Evolutionary conservation across 2,329 filamentous ascomycete species (phyloP).

Genomic region (Pyricularia sp.): DNA sequence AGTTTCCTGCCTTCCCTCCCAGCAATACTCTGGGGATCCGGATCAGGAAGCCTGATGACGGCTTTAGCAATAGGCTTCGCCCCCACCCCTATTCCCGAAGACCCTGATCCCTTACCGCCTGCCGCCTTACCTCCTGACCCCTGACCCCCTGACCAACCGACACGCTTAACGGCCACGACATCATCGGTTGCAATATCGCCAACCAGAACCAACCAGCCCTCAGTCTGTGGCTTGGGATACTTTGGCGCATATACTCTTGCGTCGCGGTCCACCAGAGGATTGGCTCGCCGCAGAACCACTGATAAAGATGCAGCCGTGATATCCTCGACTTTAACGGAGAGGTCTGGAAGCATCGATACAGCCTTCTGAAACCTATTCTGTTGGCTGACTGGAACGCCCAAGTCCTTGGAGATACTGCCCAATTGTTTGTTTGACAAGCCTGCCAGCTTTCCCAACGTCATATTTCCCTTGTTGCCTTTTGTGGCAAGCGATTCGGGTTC

Average conservation of each 20-base stretch:
- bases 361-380: constrained; percentile 42
- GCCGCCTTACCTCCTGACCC: constrained; percentile 5
- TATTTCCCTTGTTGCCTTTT: constrained; percentile 8
- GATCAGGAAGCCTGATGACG: constrained; percentile 46
- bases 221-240: constrained; percentile 88
- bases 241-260: constrained; percentile 72
- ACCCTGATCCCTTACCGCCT: constrained; percentile 7
- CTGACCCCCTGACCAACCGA: constrained; percentile 47
- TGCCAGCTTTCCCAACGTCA: constrained; percentile 25
- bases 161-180: constrained; percentile 72
- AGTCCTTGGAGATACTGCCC: constrained; percentile 32
- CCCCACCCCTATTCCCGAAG: constrained; percentile 21
- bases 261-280: constrained; percentile 50
- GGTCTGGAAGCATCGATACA: constrained; percentile 52
- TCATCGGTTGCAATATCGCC: constrained; percentile 57
- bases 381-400: constrained; percentile 33
- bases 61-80: constrained; percentile 39
- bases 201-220: constrained; percentile 82
- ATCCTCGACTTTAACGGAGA: constrained; percentile 48
- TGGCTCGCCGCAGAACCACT: constrained; percentile 52
- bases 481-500: not conserved
- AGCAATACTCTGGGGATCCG: constrained; percentile 11
- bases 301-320: constrained; percentile 49
- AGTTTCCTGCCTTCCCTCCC: constrained; percentile 34
- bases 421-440: constrained; percentile 26